These are phyloP conservation scores for Fusarium decemcellulare DNA, from an alignment of 2,329 filamentous ascomycete genomes.

Conservation along the genomic window DNA sequence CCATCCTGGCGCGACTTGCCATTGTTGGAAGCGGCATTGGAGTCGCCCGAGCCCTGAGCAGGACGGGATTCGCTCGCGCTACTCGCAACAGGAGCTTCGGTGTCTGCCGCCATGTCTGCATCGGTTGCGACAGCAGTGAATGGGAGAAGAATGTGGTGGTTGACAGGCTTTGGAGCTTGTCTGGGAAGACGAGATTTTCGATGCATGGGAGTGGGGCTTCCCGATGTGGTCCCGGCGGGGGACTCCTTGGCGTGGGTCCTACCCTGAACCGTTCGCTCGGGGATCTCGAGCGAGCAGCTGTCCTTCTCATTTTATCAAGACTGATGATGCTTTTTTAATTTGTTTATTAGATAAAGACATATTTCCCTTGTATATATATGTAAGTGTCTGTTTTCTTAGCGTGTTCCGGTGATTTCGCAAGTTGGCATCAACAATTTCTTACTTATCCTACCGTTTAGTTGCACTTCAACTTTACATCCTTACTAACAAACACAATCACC, in stretches of 20 bases:
- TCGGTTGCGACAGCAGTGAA: conserved; percentile 41
- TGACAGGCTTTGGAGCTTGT: conserved; percentile 30
- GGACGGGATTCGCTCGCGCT: conserved; percentile 36
- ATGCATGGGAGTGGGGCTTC: conserved; percentile 39
- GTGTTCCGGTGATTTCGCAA: too few relatives aligned
- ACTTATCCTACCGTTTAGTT: too few relatives aligned
- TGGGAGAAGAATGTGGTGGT: conserved; percentile 8
- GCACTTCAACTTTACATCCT: too few relatives aligned
- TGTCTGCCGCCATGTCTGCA: conserved; percentile 52
- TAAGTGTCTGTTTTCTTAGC: too few relatives aligned
- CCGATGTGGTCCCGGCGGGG: conserved; percentile 40
- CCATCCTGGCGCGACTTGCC: conserved; percentile 39
- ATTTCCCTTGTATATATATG: too few relatives aligned
- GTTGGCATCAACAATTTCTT: too few relatives aligned
- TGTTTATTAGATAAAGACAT: too few relatives aligned
- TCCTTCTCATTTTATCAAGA: too few relatives aligned
- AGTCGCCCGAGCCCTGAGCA: conserved; percentile 32
- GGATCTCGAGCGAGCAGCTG: too few relatives aligned
- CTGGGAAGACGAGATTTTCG: conserved; percentile 39
- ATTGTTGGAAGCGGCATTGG: conserved; percentile 36
- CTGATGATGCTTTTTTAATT: too few relatives aligned
- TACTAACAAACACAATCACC: too few relatives aligned
- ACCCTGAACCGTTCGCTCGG: conserved; percentile 16
- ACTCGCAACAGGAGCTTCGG: conserved; percentile 48
- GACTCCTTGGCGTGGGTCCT: conserved; percentile 11